Conservation (phyloP, 768 basidiomycete species). For the Paxillus involutus region DNA sequence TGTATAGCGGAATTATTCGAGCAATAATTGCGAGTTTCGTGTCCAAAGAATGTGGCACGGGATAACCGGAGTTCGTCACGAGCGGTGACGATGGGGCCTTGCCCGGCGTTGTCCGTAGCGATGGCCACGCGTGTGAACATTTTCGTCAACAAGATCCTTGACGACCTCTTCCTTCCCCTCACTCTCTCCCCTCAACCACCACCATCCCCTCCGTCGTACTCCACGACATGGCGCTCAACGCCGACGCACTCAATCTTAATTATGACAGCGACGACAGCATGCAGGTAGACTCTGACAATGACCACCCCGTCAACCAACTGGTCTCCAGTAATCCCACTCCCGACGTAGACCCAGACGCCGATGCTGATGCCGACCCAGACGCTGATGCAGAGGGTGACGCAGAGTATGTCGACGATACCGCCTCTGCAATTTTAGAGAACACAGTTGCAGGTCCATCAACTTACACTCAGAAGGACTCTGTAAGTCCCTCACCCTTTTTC, state of each 20-base stretch:
- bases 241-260: slow-evolving; percentile 51
- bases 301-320: slow-evolving; percentile 21
- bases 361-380: slow-evolving; percentile 56
- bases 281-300: slow-evolving; percentile 67
- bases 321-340: slow-evolving; percentile 37
- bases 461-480: slow-evolving; percentile 59
- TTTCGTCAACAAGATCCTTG: slow-evolving; percentile 42
- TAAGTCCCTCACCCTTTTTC: slow-evolving; percentile 36
- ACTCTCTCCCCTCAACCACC: slow-evolving; percentile 36
- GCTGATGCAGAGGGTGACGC: slow-evolving; percentile 42
- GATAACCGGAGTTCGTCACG: slow-evolving; percentile 39
- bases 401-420: slow-evolving; percentile 38
- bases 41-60: slow-evolving; percentile 32
- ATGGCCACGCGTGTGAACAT: slow-evolving; percentile 42
- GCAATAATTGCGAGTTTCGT: slow-evolving; percentile 23
- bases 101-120: slow-evolving; percentile 42
- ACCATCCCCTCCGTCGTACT: slow-evolving; percentile 21
- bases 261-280: slow-evolving; percentile 60
- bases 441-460: slow-evolving; percentile 40
- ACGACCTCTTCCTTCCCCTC: slow-evolving; percentile 35
- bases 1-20: neutral
- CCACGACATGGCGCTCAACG: slow-evolving; percentile 33
- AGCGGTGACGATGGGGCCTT: slow-evolving; percentile 44
- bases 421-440: slow-evolving; percentile 37
- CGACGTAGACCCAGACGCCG: slow-evolving; percentile 64